A percentile compares a stretch with the other conserved stretches of the same genome.
Conservation (phyloP, 768 basidiomycete species). For the Termitomyces sp. region DNA sequence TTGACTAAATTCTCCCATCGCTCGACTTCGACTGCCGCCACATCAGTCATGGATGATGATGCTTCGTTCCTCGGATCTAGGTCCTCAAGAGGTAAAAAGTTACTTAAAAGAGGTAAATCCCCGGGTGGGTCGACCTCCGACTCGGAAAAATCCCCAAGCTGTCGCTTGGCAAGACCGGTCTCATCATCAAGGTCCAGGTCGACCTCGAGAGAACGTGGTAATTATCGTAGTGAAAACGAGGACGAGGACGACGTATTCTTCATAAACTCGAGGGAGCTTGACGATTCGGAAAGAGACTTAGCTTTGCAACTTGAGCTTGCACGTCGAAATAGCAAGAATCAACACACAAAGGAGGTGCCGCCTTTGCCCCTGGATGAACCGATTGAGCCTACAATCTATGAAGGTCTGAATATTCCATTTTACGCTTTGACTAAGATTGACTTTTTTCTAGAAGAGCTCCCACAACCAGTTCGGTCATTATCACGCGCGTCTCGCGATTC, state of each 20-base stretch:
- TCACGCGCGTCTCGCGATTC: slow-evolving; percentile 48
- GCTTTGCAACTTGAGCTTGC: slow-evolving; percentile 77
- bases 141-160: slow-evolving; percentile 40
- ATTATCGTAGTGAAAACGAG: slow-evolving; percentile 40
- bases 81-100: slow-evolving; percentile 46
- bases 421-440: slow-evolving; percentile 6
- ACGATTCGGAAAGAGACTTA: slow-evolving; percentile 74
- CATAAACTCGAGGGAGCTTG: slow-evolving; percentile 35
- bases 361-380: slow-evolving; percentile 39
- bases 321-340: slow-evolving; percentile 77
- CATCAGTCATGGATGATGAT: slow-evolving; percentile 60
- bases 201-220: slow-evolving; percentile 34
- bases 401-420: slow-evolving; percentile 44
- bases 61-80: slow-evolving; percentile 38
- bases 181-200: slow-evolving; percentile 34
- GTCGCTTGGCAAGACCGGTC: slow-evolving; percentile 25
- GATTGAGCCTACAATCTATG: slow-evolving; percentile 68
- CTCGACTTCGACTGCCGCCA: slow-evolving; percentile 65
- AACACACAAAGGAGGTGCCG: slow-evolving; percentile 43
- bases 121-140: slow-evolving; percentile 37
- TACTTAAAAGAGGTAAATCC: slow-evolving; percentile 37
- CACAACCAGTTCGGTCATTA: slow-evolving; percentile 45
- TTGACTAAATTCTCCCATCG: slow-evolving; percentile 69
- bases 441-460: slow-evolving; percentile 49
- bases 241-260: slow-evolving; percentile 25